Evolutionary conservation across 192 early-diverging fungal species (phyloP).

Genomic region (Tieghemiomyces parasiticus): DNA sequence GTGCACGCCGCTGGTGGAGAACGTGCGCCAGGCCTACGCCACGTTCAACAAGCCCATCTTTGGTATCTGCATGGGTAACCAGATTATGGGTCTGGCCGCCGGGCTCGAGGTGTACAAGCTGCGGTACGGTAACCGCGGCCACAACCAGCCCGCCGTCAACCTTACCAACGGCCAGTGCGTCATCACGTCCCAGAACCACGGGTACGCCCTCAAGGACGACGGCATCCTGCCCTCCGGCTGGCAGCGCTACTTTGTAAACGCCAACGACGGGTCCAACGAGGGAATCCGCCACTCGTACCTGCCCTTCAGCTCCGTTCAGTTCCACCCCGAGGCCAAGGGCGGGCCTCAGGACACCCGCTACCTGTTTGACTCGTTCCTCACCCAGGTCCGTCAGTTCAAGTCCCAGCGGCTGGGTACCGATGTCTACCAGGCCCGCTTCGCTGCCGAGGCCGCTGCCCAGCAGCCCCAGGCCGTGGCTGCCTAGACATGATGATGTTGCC

Average conservation of each 20-base stretch:
- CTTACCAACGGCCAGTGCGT: conserved; percentile 61
- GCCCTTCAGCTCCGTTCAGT: conserved; percentile 79
- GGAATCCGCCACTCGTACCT: conserved; percentile 61
- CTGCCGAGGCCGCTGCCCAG: conserved; percentile 4
- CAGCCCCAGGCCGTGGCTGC: background rate
- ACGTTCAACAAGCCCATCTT: conserved; percentile 71
- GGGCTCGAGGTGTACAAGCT: conserved; percentile 77
- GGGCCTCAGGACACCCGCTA: conserved; percentile 87
- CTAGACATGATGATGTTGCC: no score
- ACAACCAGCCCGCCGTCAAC: conserved; percentile 86
- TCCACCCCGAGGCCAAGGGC: conserved; percentile 92
- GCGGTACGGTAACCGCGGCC: conserved; percentile 88
- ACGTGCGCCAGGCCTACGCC: conserved; percentile 38
- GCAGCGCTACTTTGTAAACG: conserved; percentile 82
- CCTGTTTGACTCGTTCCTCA: conserved; percentile 71
- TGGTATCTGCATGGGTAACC: conserved; percentile 97
- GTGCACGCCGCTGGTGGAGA: conserved; percentile 46
- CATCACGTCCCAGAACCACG: conserved; percentile 95
- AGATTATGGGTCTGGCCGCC: conserved; percentile 80
- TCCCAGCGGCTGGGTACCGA: conserved; percentile 12
- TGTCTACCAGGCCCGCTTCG: background rate
- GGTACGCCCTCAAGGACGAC: conserved; percentile 64
- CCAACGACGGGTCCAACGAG: conserved; percentile 92
- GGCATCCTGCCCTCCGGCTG: conserved; percentile 48
- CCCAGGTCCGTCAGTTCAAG: conserved; percentile 46